Percentiles rank a stretch among this genome's conserved stretches.
Evolutionary conservation across 2,329 filamentous ascomycete species (phyloP).

Genomic region (Pestalotiopsis sp.): DNA sequence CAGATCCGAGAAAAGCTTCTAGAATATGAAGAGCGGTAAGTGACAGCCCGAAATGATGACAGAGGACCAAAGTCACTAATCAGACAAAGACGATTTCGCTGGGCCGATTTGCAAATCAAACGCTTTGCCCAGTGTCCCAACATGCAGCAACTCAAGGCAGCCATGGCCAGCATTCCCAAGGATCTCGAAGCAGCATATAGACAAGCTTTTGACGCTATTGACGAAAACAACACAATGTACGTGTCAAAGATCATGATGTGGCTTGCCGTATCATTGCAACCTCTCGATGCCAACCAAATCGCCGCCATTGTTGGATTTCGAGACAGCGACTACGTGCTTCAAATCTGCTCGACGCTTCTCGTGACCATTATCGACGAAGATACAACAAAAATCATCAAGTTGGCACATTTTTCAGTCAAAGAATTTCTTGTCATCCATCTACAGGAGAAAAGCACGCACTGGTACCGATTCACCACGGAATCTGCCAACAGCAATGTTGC

Average conservation of each 20-base stretch:
- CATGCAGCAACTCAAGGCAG: not conserved
- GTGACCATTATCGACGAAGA: not conserved
- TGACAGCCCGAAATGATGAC: not conserved
- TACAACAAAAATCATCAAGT: not conserved
- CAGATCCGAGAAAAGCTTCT: not conserved
- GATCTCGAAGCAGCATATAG: not conserved
- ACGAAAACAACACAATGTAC: not conserved
- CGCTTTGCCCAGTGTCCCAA: not conserved
- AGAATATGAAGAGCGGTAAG: not conserved
- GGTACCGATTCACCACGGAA: not conserved
- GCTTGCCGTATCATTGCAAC: not conserved
- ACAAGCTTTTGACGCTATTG: not conserved
- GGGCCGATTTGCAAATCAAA: not conserved
- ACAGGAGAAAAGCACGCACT: not conserved
- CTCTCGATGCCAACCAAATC: not conserved
- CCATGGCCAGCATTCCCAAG: not conserved
- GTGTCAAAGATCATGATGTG: not conserved
- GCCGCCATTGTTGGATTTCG: not conserved
- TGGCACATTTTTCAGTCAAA: conserved; percentile 6
- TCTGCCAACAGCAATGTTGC: not conserved
- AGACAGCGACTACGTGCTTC: not conserved
- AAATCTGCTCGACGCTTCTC: not conserved
- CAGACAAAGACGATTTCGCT: not conserved
- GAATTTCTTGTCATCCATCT: not conserved
- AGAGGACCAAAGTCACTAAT: not conserved